Percentiles rank a stretch among this genome's conserved stretches.
Evolutionary conservation across 257 asterid genomes (phyloP).

Genomic region (Solanum piurae): DNA sequence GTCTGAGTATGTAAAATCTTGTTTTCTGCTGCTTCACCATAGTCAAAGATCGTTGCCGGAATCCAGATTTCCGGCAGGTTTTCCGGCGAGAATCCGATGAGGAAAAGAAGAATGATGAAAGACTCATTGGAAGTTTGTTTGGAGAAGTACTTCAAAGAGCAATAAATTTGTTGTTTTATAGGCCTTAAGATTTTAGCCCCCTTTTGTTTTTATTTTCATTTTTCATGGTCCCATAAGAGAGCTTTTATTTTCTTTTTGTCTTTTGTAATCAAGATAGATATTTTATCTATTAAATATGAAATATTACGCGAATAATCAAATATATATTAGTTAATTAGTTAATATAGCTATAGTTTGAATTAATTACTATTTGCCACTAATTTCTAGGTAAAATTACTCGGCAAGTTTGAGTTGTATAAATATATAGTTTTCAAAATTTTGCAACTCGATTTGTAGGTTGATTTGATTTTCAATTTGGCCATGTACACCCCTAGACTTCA

Average conservation of each 20-base stretch:
- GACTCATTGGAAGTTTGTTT: not conserved
- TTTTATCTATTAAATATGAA: not conserved
- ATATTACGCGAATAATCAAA: too few species aligned
- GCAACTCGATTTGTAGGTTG: too few species aligned
- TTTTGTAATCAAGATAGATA: not conserved
- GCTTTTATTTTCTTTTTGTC: not conserved
- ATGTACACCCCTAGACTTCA: too few species aligned
- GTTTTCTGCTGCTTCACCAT: slow-evolving; percentile 27
- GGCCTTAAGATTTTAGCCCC: not conserved
- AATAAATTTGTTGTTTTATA: not conserved
- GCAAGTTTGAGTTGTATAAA: too few species aligned
- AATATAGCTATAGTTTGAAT: too few species aligned
- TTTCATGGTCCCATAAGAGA: not conserved
- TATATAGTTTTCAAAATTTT: too few species aligned
- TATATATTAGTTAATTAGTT: too few species aligned
- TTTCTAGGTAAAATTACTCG: too few species aligned
- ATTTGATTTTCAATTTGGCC: too few species aligned
- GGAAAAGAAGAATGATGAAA: not conserved
- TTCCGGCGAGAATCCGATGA: slow-evolving; percentile 8
- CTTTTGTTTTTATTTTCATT: not conserved
- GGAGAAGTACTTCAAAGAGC: not conserved
- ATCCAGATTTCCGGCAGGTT: slow-evolving; percentile 6
- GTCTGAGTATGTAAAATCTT: slow-evolving; percentile 31
- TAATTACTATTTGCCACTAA: fast-evolving
- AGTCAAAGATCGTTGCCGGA: slow-evolving; percentile 18